Percentiles rank a stretch among this genome's conserved stretches.
phyloP scores from a whole-genome alignment of 2,329 filamentous ascomycete genomes.

The Gliomastix tumulicola region DNA sequence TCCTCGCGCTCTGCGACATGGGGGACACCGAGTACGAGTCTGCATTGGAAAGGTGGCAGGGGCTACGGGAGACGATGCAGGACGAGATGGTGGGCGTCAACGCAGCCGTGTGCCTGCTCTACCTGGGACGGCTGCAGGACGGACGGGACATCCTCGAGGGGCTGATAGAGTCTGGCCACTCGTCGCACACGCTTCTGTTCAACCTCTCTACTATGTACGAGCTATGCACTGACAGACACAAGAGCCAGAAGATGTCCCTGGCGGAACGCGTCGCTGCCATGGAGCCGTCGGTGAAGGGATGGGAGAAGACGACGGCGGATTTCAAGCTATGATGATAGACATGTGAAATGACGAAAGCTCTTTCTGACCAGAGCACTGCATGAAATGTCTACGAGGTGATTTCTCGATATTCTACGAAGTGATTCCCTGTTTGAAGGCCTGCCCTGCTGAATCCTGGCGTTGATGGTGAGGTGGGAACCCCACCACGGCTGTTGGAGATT shows the following conservation, averaged over 20 bases:
- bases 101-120: slow-evolving; percentile 75
- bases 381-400: too few relatives aligned
- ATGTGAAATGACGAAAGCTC: too few relatives aligned
- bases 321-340: slow-evolving; percentile 85
- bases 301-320: slow-evolving; percentile 66
- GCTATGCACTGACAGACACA: slow-evolving; percentile 73
- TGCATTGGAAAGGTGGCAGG: slow-evolving; percentile 57
- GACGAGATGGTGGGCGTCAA: slow-evolving; percentile 77
- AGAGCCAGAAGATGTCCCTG: slow-evolving; percentile 62
- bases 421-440: too few relatives aligned
- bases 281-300: slow-evolving; percentile 49
- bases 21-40: slow-evolving; percentile 65
- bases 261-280: slow-evolving; percentile 61
- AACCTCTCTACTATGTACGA: slow-evolving; percentile 91
- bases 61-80: slow-evolving; percentile 27
- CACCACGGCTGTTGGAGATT: too few relatives aligned
- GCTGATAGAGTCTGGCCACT: slow-evolving; percentile 53
- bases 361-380: too few relatives aligned
- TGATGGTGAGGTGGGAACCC: too few relatives aligned
- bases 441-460: too few relatives aligned
- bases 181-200: slow-evolving; percentile 77
- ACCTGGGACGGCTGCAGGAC: slow-evolving; percentile 69
- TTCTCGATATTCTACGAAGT: too few relatives aligned
- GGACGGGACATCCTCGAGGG: slow-evolving; percentile 60
- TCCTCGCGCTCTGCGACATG: slow-evolving; percentile 68